phyloP scores from a whole-genome alignment of 345 rosid species.

The Populus ilicifolia region DNA sequence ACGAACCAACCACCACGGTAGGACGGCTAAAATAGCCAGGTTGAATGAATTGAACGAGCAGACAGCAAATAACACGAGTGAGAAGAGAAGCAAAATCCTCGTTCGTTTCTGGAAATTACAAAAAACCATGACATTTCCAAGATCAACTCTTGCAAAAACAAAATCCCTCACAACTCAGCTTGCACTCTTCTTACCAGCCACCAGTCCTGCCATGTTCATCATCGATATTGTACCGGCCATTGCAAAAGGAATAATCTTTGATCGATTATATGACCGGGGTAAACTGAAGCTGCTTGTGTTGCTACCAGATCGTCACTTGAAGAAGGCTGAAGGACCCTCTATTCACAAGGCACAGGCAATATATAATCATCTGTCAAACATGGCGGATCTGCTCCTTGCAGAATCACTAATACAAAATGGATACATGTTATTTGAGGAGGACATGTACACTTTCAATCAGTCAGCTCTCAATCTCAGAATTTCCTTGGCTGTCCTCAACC shows the following conservation, averaged over 20 bases:
- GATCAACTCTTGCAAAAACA: neutral
- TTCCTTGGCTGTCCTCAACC: conserved; percentile 85
- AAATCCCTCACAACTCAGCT: neutral
- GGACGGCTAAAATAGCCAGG: neutral
- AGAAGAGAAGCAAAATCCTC: neutral
- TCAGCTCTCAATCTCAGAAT: conserved; percentile 81
- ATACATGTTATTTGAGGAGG: neutral
- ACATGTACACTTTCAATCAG: conserved; percentile 27
- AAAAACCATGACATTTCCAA: neutral
- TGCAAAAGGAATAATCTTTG: neutral
- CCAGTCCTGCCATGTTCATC: neutral
- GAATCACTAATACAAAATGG: neutral
- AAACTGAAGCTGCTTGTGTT: neutral
- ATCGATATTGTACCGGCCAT: neutral
- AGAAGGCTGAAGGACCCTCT: neutral
- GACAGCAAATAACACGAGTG: neutral
- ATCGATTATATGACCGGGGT: neutral
- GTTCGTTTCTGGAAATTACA: neutral
- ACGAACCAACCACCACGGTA: neutral
- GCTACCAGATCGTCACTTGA: neutral
- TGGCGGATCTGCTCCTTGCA: neutral
- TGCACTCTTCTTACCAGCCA: neutral
- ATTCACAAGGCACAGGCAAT: conserved; percentile 5
- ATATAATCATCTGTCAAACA: neutral
- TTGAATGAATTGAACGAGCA: neutral